These are phyloP conservation scores for Gossypium lobatum DNA, from an alignment of 441 rosid species.

Conservation along the genomic window DNA sequence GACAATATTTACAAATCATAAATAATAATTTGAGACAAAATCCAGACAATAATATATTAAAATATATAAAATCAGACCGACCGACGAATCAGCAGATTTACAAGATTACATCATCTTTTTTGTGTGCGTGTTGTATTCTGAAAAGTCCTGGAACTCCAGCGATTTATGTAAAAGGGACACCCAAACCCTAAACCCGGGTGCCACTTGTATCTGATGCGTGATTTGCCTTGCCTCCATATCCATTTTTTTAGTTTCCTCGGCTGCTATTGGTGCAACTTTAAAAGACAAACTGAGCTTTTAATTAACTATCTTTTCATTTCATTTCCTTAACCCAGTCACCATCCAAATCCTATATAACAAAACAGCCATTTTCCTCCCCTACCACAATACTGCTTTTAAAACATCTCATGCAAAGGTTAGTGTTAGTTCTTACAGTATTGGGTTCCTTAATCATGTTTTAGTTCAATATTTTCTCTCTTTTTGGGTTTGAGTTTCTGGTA, in stretches of 20 bases:
- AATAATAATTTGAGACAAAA: no score
- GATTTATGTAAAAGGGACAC: background rate
- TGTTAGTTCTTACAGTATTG: background rate
- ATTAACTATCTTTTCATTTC: background rate
- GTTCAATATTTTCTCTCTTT: background rate
- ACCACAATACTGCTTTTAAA: no score
- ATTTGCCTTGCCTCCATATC: background rate
- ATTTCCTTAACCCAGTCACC: background rate
- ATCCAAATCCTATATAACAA: background rate
- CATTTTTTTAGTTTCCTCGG: background rate
- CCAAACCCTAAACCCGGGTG: background rate
- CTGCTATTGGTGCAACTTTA: background rate
- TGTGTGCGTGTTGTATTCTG: background rate
- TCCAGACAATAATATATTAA: no score
- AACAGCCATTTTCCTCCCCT: background rate
- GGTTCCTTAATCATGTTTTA: constrained; percentile 12
- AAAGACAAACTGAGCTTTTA: background rate
- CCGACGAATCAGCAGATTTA: background rate
- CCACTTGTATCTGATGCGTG: background rate
- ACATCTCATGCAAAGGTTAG: background rate
- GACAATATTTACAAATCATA: no score
- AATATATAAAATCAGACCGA: background rate
- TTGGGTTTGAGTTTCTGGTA: constrained; percentile 15
- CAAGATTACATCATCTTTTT: background rate
- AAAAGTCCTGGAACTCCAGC: background rate